Evolutionary conservation across 2,329 filamentous ascomycete species (phyloP), one percentile per base, ranked within the genome.

Genomic region (Fusarium sp.): DNA sequence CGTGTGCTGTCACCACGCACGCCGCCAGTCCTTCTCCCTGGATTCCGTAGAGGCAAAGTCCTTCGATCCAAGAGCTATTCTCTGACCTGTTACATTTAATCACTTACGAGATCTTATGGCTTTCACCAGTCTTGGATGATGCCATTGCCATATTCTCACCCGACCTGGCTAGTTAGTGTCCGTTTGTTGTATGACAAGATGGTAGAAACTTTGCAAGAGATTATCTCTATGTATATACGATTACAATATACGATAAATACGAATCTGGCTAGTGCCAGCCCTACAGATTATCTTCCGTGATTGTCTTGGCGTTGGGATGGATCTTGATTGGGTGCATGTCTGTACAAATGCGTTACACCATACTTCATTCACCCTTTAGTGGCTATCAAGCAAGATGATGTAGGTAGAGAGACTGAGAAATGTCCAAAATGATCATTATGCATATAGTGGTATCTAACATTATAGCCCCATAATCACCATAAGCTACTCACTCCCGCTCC

Each of bases 401-500:
- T 36, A 16, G 24, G 6, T 3, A 20, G 6, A 16, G 10, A 28
- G 5, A 6, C 28, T 12, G 10, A 30, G 13, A 18, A 36, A n/a
- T 18, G 15, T 28, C 12, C 41, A 20, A n/a, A n/a, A 14, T 50
- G 24, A 50, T 58, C 55, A 58, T 58, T 30, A 58, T 26, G 41
- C 31, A 33, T 58, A 28, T 13, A 24, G 31, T 58, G 42, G 31
- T 58, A 58, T 58, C 33, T 47, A 58, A 36, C 20, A 50, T 58
- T 58, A 48, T n/a, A 57, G 7, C 55, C 24, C n/a, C 31, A 2
- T 51, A 30, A 5, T 35, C 16, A 24, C 44, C 24, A n/a, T 33
- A 20, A 48, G 14, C 20, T 20, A 18, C 20, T 4, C 24, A n/a
- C 2, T 20, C 6, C 45, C 1, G 4, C 12, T 33, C 20, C 13